Evolutionary conservation across 1,284 basidiomycete genomes (phyloP), one percentile per base, ranked within the genome.

Genomic region (Apiotrichum gracile): DNA sequence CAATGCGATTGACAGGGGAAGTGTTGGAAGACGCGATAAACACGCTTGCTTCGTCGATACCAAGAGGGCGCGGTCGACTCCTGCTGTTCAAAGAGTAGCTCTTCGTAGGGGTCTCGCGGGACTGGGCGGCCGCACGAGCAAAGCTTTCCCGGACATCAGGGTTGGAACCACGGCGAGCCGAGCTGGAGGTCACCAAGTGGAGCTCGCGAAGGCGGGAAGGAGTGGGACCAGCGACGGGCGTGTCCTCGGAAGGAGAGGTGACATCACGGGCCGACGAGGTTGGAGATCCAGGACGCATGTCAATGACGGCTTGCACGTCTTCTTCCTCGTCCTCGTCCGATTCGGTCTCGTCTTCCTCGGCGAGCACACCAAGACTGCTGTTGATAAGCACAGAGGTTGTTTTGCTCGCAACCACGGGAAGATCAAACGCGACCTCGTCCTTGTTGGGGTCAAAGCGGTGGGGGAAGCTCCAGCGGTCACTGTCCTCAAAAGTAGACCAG

Each of bases 291-390:
- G 31, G 5, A 14, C 16, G 47, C 47, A 49, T 37, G 17, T 55
- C 52, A 4, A 48, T 46, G 12, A 41, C 54, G 13, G 31, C 44
- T 12, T 49, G 51, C 7, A 40, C 45, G 19, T 42, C 59, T 19
- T 45, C n/a, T n/a, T n/a, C n/a, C n/a, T n/a, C n/a, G n/a, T n/a
- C 43, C 10, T 56, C 60, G 16, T 69, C 70, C 10, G 67, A 68
- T 46, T 69, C 70, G 26, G 65, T 65, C 48, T 72, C 72, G 47
- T 73, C 71, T 24, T 68, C 69, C 40, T 72, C 71, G n/a, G 59
- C 51, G 26, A 61, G 29, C 9, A 61, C 31, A 59, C 63, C 55
- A 61, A 55, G 46, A 62, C 67, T 40, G 48, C 57, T 33, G 53
- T 57, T 34, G 33, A 61, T 48, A 39, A 63, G 47, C 39, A 60